Conservation (phyloP, 176 grass and related monocot genomes). For the Hyparrhenia diplandra region DNA sequence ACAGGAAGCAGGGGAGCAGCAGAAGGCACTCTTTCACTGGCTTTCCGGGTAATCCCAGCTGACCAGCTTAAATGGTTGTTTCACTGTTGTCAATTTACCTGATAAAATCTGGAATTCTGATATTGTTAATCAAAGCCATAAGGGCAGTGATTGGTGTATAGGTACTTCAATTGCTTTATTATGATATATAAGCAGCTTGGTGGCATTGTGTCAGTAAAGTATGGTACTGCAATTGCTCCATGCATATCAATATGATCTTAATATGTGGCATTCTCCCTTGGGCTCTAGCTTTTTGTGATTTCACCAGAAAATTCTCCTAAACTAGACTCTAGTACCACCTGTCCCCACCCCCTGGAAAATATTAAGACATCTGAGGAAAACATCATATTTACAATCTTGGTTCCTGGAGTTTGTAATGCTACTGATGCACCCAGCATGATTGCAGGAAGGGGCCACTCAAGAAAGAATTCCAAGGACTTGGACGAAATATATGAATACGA, state of each 20-base stretch:
- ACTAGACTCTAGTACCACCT: not conserved
- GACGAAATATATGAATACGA: conserved; percentile 41
- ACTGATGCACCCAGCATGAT: not conserved
- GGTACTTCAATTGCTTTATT: not conserved
- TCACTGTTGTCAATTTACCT: not conserved
- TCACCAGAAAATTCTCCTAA: not conserved
- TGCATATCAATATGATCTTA: not conserved
- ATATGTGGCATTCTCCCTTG: not conserved
- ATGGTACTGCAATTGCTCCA: not conserved
- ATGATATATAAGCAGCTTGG: not conserved
- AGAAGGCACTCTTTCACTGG: conserved; percentile 21
- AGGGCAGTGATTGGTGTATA: not conserved
- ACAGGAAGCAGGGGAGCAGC: conserved; percentile 53
- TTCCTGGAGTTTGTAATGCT: not conserved
- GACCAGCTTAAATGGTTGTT: not conserved
- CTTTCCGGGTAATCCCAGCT: conserved; percentile 18
- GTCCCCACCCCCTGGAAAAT: not conserved
- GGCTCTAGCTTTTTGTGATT: not conserved
- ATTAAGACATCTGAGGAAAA: not conserved
- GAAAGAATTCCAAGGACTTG: conserved; percentile 37
- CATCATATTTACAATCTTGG: not conserved
- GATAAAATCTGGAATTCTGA: not conserved
- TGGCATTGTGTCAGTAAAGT: not conserved
- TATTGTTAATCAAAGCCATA: not conserved
- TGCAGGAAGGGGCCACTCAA: conserved; percentile 57